Evolutionary conservation across 129 eudicot genomes (phyloP).

Genomic region (Tagetes erecta): DNA sequence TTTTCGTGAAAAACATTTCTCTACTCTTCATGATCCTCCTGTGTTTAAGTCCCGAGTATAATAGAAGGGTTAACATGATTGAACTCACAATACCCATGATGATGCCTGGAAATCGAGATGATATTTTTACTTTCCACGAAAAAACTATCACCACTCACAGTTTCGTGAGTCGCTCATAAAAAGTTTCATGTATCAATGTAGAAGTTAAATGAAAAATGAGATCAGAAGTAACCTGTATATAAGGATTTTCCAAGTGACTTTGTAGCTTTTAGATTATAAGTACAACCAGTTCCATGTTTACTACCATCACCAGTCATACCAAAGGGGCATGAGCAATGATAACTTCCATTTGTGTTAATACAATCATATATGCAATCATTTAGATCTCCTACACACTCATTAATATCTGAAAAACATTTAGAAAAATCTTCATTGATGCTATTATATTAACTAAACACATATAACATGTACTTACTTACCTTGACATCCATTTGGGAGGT

Average conservation of each 20-base stretch:
- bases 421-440: not conserved
- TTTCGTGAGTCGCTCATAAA: no score
- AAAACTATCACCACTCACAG: no score
- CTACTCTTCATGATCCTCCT: constrained; percentile 13
- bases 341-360: constrained; percentile 14
- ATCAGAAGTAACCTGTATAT: not conserved
- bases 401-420: constrained; percentile 6
- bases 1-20: constrained; percentile 30
- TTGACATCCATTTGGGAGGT: constrained; percentile 28
- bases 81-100: constrained; percentile 8
- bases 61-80: constrained; percentile 12
- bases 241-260: not conserved
- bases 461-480: constrained; percentile 14
- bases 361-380: constrained; percentile 15
- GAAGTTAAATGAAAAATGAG: no score
- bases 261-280: not conserved
- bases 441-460: not conserved
- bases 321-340: constrained; percentile 14
- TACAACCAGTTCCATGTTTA: constrained; percentile 22
- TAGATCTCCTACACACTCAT: constrained; percentile 18
- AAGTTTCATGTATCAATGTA: no score
- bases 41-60: constrained; percentile 19
- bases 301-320: constrained; percentile 22
- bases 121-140: no score
- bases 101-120: constrained; percentile 1